Conservation (phyloP, 768 basidiomycete genomes). For the Tricholoma matsutake region DNA sequence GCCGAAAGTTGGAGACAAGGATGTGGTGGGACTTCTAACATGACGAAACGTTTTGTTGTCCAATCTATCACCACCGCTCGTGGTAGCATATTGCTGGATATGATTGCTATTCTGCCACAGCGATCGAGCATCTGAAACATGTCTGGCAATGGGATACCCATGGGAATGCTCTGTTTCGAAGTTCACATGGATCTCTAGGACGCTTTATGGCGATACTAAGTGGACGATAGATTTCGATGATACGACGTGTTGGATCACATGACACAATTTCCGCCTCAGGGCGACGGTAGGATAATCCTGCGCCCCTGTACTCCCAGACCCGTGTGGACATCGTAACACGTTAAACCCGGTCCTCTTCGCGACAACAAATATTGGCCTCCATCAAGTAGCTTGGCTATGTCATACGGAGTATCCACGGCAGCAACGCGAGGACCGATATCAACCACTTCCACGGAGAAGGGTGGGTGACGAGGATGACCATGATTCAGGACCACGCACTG, state of each 20-base stretch:
- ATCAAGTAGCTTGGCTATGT: neutral
- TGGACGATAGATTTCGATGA: too few relatives aligned
- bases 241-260: neutral
- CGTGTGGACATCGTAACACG: neutral
- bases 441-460: neutral
- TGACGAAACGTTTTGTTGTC: too few relatives aligned
- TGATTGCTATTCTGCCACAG: too few relatives aligned
- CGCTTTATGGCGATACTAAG: too few relatives aligned
- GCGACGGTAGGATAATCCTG: neutral
- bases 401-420: neutral
- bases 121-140: too few relatives aligned
- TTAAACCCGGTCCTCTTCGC: neutral
- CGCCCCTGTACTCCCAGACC: neutral
- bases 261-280: neutral
- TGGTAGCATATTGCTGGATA: too few relatives aligned
- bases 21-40: too few relatives aligned
- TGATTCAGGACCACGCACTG: neutral
- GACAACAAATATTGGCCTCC: neutral
- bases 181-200: too few relatives aligned
- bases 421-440: neutral
- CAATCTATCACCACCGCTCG: too few relatives aligned
- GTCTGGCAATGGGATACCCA: too few relatives aligned
- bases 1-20: neutral
- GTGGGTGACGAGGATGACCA: neutral
- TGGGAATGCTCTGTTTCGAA: too few relatives aligned